These are phyloP conservation scores for Orbilia quercus DNA, from an alignment of 2,329 filamentous ascomycete genomes.

Conservation along the genomic window DNA sequence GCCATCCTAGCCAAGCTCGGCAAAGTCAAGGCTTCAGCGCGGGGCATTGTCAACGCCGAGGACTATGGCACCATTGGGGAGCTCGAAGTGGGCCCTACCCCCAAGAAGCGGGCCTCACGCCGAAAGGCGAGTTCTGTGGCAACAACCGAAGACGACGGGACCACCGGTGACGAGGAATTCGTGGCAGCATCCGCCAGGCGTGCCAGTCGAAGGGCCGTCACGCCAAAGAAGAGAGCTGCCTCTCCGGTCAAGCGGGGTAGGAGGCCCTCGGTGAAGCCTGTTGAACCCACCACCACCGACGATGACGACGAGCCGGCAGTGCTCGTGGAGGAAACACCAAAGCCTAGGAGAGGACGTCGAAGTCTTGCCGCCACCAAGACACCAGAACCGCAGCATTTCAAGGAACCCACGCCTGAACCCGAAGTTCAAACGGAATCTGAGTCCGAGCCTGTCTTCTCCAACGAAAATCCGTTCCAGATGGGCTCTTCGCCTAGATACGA, in stretches of 20 bases:
- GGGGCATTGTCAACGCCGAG: conserved; percentile 79
- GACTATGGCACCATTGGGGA: conserved; percentile 61
- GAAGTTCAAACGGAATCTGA: conserved; percentile 58
- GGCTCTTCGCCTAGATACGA: conserved; percentile 56
- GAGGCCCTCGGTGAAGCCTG: conserved; percentile 40
- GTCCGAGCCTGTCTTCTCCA: conserved; percentile 63
- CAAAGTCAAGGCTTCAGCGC: conserved; percentile 84
- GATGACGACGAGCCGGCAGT: conserved; percentile 27
- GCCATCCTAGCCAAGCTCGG: conserved; percentile 80
- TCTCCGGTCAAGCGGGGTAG: conserved; percentile 53
- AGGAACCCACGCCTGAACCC: conserved; percentile 52
- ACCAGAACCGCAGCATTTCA: conserved; percentile 45
- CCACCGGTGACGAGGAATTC: conserved; percentile 51
- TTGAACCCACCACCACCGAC: too few relatives aligned
- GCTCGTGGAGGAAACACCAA: conserved; percentile 39
- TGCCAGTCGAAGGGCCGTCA: conserved; percentile 31
- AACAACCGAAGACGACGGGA: conserved; percentile 71
- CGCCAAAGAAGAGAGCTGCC: conserved; percentile 59
- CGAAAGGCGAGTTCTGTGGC: conserved; percentile 71
- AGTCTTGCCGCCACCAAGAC: conserved; percentile 61
- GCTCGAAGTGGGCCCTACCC: conserved; percentile 55
- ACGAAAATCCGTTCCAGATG: conserved; percentile 59
- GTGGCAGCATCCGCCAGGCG: conserved; percentile 23
- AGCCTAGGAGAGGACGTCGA: conserved; percentile 33
- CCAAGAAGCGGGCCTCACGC: conserved; percentile 65